A percentile compares a stretch with the other conserved stretches of the same genome.
Evolutionary conservation across 116 monocot species (phyloP).

Genomic region (Posidonia oceanica): DNA sequence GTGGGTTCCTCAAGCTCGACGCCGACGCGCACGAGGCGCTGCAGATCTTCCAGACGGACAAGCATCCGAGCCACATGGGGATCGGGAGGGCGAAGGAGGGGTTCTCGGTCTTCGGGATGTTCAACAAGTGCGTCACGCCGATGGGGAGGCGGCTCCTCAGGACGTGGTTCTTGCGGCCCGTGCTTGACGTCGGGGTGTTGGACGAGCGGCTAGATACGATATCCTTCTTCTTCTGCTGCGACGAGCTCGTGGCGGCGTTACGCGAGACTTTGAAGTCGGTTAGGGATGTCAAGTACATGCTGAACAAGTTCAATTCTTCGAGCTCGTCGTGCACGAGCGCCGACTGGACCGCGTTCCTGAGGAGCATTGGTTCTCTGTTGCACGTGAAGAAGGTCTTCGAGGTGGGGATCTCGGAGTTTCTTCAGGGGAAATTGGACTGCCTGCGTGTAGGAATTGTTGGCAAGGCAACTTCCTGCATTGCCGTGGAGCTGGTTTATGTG

Average conservation of each 20-base stretch:
- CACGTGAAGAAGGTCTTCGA: slow-evolving; percentile 93
- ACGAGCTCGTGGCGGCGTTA: slow-evolving; percentile 74
- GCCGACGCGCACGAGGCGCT: slow-evolving; percentile 81
- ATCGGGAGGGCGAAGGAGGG: slow-evolving; percentile 99
- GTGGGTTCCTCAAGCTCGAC: slow-evolving; percentile 97
- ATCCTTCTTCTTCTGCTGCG: slow-evolving; percentile 77
- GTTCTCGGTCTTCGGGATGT: slow-evolving; percentile 98
- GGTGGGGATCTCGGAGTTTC: slow-evolving; percentile 75
- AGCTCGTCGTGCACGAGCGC: slow-evolving; percentile 58
- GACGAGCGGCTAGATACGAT: slow-evolving; percentile 6
- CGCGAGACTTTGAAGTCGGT: slow-evolving; percentile 74
- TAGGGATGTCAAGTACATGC: slow-evolving; percentile 19
- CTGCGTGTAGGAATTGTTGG: slow-evolving; percentile 48
- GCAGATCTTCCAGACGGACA: slow-evolving; percentile 95
- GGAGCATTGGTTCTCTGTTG: slow-evolving; percentile 75
- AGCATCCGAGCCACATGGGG: slow-evolving; percentile 99
- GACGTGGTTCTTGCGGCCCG: slow-evolving; percentile 19
- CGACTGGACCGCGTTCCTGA: slow-evolving; percentile 81
- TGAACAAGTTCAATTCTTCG: slow-evolving; percentile 90
- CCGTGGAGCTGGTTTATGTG: slow-evolving; percentile 68
- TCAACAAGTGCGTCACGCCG: slow-evolving; percentile 98
- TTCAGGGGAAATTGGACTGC: slow-evolving; percentile 49
- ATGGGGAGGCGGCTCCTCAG: slow-evolving; percentile 85
- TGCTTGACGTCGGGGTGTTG: neutral
- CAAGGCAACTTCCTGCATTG: slow-evolving; percentile 73